Conservation (phyloP, 768 basidiomycete genomes). For the Infundibulicybe gibba region DNA sequence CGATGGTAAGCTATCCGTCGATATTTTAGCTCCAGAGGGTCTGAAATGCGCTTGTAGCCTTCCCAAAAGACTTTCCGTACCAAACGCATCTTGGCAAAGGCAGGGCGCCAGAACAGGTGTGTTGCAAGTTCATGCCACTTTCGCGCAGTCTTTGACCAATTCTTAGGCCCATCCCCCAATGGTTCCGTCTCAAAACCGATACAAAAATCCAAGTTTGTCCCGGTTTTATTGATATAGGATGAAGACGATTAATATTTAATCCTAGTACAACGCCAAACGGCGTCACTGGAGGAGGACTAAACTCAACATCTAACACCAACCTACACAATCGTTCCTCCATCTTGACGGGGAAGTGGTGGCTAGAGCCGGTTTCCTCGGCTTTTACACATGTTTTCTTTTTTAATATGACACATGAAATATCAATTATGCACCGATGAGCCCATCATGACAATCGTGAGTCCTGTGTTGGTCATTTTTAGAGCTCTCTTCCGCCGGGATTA, state of each 20-base stretch:
- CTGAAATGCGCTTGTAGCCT: constrained; percentile 55
- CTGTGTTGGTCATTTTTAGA: no score
- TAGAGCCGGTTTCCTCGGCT: no score
- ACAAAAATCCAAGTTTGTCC: constrained; percentile 83
- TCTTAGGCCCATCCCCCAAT: constrained; percentile 91
- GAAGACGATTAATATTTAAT: constrained; percentile 5
- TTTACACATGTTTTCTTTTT: no score
- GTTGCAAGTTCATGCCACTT: constrained; percentile 12
- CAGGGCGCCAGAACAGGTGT: constrained; percentile 91
- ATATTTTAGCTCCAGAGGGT: not conserved
- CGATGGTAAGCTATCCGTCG: constrained; percentile 40
- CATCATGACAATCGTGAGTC: no score
- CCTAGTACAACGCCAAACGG: constrained; percentile 89
- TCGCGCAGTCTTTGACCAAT: not conserved
- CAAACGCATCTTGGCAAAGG: constrained; percentile 97
- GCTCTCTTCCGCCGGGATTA: no score
- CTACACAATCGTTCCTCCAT: no score
- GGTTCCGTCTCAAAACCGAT: constrained; percentile 97
- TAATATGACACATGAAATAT: no score
- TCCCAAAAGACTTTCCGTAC: constrained; percentile 99
- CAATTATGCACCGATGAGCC: no score
- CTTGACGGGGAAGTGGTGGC: no score
- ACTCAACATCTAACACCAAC: constrained; percentile 78
- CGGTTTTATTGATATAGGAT: not conserved
- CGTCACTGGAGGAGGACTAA: constrained; percentile 99